A percentile compares a stretch with the other conserved stretches of the same genome.
phyloP scores from a whole-genome alignment of 2,329 filamentous ascomycete genomes.

The Mycosphaerella sp. region DNA sequence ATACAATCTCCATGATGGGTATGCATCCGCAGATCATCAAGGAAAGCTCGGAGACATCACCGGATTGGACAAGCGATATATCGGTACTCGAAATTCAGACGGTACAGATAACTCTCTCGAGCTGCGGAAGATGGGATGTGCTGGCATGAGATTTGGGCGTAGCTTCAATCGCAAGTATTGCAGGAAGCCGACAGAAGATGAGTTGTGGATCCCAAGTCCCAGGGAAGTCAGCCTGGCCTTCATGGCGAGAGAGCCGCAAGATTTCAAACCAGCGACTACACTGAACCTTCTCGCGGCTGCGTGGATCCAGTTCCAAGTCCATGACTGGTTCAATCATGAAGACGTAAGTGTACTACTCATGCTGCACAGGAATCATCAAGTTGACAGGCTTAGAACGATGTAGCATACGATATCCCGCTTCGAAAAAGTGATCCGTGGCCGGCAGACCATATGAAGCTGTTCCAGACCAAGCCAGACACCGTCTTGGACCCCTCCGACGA shows the following conservation, averaged over 20 bases:
- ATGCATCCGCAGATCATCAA: conserved; percentile 36
- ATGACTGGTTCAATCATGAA: conserved; percentile 34
- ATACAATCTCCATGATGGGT: conserved; percentile 42
- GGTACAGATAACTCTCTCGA: conserved; percentile 41
- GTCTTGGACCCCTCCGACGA: conserved; percentile 35
- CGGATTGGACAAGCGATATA: conserved; percentile 31
- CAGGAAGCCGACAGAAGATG: conserved; percentile 37
- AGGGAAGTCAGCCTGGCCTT: conserved; percentile 40
- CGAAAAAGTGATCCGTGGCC: conserved; percentile 14
- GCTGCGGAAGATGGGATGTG: conserved; percentile 41
- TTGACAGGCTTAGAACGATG: background rate
- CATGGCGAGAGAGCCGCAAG: conserved; percentile 34
- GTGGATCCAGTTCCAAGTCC: conserved; percentile 47
- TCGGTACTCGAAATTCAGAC: conserved; percentile 39
- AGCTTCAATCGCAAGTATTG: conserved; percentile 39
- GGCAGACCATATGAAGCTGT: conserved; percentile 35
- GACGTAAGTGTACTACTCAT: background rate
- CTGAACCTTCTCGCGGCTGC: conserved; percentile 44
- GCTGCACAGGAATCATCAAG: background rate
- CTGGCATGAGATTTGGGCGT: conserved; percentile 42
- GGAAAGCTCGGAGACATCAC: conserved; percentile 32
- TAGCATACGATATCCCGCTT: conserved; percentile 10
- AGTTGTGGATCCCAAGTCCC: conserved; percentile 42
- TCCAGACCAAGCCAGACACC: conserved; percentile 34
- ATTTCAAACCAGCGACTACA: conserved; percentile 42